These are phyloP conservation scores for Ophiostoma triangulosporum DNA, from an alignment of 2,329 filamentous ascomycete genomes.

Conservation along the genomic window DNA sequence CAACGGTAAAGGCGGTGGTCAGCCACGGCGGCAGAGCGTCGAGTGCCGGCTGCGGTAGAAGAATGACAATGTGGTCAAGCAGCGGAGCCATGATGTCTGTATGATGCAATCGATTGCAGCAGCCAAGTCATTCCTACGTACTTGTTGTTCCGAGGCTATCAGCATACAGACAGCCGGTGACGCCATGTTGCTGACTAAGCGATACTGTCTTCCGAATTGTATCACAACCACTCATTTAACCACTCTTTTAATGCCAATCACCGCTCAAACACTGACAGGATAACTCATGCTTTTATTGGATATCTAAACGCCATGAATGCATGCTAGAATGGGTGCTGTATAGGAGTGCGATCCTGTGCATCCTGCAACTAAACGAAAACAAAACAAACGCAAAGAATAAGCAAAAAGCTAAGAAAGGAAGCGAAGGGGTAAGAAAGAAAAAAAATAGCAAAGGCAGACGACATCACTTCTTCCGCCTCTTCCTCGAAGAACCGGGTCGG, in stretches of 20 bases:
- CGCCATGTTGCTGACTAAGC: background rate
- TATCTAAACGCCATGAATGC: background rate
- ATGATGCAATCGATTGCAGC: too few relatives aligned
- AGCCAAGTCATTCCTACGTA: too few relatives aligned
- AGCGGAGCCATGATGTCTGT: constrained; percentile 19
- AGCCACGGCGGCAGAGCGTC: constrained; percentile 35
- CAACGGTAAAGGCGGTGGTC: constrained; percentile 40
- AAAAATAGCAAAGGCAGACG: background rate
- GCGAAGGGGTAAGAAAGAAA: background rate
- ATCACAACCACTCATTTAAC: too few relatives aligned
- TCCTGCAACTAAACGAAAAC: background rate
- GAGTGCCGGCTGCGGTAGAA: constrained; percentile 39
- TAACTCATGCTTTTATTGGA: background rate
- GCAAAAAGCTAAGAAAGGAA: background rate
- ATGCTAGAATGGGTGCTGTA: background rate
- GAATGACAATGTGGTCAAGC: constrained; percentile 52
- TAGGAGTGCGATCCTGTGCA: background rate
- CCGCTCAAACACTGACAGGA: background rate
- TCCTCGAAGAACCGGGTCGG: background rate
- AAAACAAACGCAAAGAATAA: background rate
- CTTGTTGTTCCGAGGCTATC: too few relatives aligned
- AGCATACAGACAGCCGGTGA: background rate
- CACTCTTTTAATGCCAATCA: too few relatives aligned
- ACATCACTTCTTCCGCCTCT: background rate
- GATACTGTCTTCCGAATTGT: too few relatives aligned